Evolutionary conservation across 2,329 filamentous ascomycete genomes (phyloP), one percentile per base, ranked within the genome.

Genomic region (Alternaria hordeiaustralica): DNA sequence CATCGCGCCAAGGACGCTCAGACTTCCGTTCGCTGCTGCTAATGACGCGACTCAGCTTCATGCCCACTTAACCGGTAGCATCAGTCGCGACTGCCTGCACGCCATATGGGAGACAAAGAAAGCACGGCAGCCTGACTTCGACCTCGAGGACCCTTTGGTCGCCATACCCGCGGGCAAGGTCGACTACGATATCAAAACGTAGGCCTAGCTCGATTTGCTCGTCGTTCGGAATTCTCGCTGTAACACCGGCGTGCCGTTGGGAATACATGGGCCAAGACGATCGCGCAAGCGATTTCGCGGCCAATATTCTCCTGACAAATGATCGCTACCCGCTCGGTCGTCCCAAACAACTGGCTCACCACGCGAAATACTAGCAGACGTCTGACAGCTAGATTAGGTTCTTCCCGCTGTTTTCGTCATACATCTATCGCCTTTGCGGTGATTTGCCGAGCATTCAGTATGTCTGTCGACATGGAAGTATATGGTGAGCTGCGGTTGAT

Each of bases 61-160:
- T 73, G 92, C 92, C 65, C 92, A 96, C 79, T 85, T 96, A 47
- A 92, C 89, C 44, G 92, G 92, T 57, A 93, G 90, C 78, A 92
- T 96, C 77, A 90, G 87, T 74, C 87, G 90, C 30, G 82, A 88
- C 71, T 90, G 88, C 64, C 87, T 96, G 2, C 91, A 93, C 74
- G 86, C 92, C 41, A 88, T 95, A 75, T 96, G 92, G 92, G 71
- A 82, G 51, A 78, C 78, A 58, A 92, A 89, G 75, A 87, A 86
- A 62, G 80, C 81, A 4, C 71, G 75, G 20, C 79, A 85, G 8
- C 82, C 84, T 5, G 75, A 83, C 21, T 86, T 88, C 3, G 76
- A 84, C 10, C 81, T 94, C 1, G 83, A 88, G 54, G 92, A 96
- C 72, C 92, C 92, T 2, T 79, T 92, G 15, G 70, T 87, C 1